Conservation (phyloP, 139 green algal genomes). For the Deuterostichococcus epilithicus region DNA sequence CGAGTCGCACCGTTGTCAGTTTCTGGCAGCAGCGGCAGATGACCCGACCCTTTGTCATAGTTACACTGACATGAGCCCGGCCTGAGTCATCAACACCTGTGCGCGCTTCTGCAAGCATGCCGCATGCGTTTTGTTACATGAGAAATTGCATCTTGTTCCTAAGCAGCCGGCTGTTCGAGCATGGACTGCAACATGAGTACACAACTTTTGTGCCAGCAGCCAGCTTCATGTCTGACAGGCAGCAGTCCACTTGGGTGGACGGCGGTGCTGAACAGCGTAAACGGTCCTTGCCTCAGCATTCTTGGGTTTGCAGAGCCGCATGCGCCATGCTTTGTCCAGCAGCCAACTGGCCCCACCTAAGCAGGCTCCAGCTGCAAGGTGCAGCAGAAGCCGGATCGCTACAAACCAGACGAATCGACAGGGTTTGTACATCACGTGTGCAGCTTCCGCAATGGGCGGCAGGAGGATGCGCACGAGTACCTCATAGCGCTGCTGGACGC, state of each 20-base stretch:
- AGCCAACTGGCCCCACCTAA: not conserved
- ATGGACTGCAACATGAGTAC: too few relatives aligned
- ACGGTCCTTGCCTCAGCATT: too few relatives aligned
- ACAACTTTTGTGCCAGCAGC: too few relatives aligned
- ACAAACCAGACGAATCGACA: not conserved
- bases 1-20: slow-evolving; percentile 16
- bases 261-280: not conserved
- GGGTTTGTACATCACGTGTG: not conserved
- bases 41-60: slow-evolving; percentile 51
- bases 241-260: not conserved
- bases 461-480: slow-evolving; percentile 92
- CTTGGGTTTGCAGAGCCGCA: not conserved
- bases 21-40: slow-evolving; percentile 14
- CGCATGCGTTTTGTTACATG: not conserved
- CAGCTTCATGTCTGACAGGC: not conserved
- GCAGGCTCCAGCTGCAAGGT: not conserved
- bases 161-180: not conserved
- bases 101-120: not conserved
- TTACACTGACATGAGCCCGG: slow-evolving; percentile 52
- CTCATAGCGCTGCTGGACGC: slow-evolving; percentile 82
- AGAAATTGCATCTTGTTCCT: not conserved
- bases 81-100: slow-evolving; percentile 9
- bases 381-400: not conserved
- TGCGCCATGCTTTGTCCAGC: not conserved
- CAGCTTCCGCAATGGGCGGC: slow-evolving; percentile 80